Base-by-base conservation (phyloP, 495 filamentous ascomycete species). In the Penicillium cataractarum region DNA sequence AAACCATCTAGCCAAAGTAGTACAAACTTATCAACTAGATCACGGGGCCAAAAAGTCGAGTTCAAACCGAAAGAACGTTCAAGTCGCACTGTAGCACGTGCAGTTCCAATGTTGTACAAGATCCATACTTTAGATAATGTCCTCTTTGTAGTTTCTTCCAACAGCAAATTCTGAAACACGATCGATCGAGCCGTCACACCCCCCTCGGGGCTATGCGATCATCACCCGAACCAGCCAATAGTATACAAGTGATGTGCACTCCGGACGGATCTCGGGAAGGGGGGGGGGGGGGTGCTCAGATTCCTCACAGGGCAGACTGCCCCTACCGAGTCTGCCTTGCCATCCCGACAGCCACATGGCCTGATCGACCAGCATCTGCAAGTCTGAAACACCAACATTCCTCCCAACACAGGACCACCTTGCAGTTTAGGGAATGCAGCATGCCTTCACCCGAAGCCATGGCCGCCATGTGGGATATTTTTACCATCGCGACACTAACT, bases 331-430 rank as follows among this genome's bases (percentile, higher is more conserved):
- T 49, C 39, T 55, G 61, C 61, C 55, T 63, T 63, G 61, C 55
- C 55, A 58, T 29, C 27, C 35, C 42, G 26, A 57, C 53, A 57
- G 37, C 55, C 61, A 59, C 61, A 58, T 63, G 55, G 61, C 55
- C 49, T 54, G 61, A 63, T 58, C 37, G n/a, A 39, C 24, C 29
- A 57, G n/a, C 40, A 39, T 15, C 46, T 50, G 46, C 46, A 29
- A 50, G 10, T 57, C 49, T 54, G 61, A 63, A 59, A 63, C 61
- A 48, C 50, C 49, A 21, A 37, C 21, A 29, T 33, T 50, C 10
- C 49, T 13, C 29, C 22, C 52, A 37, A 55, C 48, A 46, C 40
- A 4, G 29, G 4, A 54, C 29, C 31, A 9, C 42, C 42, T 46
- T 54, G 51, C 29, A 54, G 51, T 13, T 12, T 31, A 17, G n/a